Base-by-base conservation (phyloP, 2,329 filamentous ascomycete genomes). In the Colletotrichum somersetense region DNA sequence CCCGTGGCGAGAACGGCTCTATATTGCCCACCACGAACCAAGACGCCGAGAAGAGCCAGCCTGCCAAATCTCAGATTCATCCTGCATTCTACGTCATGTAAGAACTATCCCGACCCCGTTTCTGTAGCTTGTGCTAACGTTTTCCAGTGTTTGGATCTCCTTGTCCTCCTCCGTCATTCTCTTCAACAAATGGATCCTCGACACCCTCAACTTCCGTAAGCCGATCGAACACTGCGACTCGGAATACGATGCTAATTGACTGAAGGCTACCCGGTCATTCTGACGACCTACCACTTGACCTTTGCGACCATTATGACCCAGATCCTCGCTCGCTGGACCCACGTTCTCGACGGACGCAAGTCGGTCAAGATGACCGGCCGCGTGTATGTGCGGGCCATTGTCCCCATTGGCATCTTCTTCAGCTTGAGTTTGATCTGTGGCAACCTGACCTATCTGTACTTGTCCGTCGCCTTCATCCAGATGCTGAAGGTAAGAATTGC, bases 161-260 rank as follows among this genome's bases (percentile, higher is more conserved):
- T 88, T 98, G 82, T 97, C 94, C 79, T 97, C 95, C 55, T 94
- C 92, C 78, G 95, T 98, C 80, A 99, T 99, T 81, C 88, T 99
- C 74, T 98, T 98, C 92, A 98, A 99, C 91, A 99, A 99, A 90
- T 97, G 94, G 91, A 94, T 99, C 79, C 89, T 98, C 74, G 91
- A 96, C 79, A 95, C 92, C 50, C 88, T 92, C 74, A 89, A 93
- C 75, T 98, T 98, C 87, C 89, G 83, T 85, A 83, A 76, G 83
- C 67, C 65, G 40, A n/a, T 35, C 52, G 48, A 68, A 48, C 44
- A 26, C 50, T 30, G 35, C 58, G 52, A 40, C 33, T 5, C 44
- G 30, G 30, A 53, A 61, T 44, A 63, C 61, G 8, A 35, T 46
- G 26, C 68, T 73, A 62, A 63, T 84, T 92, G 78, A 92, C 89